Evolutionary conservation across 441 rosid genomes (phyloP), one percentile per base, ranked within the genome.

Genomic region (Populus hybrid): DNA sequence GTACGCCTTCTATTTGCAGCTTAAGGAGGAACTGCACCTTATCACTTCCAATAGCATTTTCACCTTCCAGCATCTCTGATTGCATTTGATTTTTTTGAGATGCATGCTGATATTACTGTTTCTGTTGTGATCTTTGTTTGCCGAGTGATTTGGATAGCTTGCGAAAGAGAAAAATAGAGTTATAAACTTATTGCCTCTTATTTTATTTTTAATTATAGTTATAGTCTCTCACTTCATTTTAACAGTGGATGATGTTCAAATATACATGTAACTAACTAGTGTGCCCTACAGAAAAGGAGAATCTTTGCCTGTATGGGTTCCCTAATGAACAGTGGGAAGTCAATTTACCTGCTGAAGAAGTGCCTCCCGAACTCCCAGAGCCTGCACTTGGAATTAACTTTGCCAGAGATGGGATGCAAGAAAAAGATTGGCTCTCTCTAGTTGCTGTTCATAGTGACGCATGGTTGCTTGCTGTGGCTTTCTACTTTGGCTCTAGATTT

Each of bases 341-440:
- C 73, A 90, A 88, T 83, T 87, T 93, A 67, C 97, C 98, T 75
- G 94, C 95, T 53, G 95, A 89, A 77, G 93, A 91, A 79, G 90
- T 87, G 34, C 93, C 90, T 67, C 87, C 90, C 9, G 90, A 87
- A 74, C 83, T 90, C 50, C 93, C 93, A 9, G 93, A 90, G 77
- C 93, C 91, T 71, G 93, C 91, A 38, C 75, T 88, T 61, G 91
- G 91, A 59, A 90, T 90, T 68, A 90, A 90, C 82, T 90, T 88
- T 74, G 93, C 91, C 24, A 87, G 93, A 81, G 93, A 90, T 83
- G 91, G 91, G 71, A 88, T 88, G 93, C 91, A 87, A 65, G 91
- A 87, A 71, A 90, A 86, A 79, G 91, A 90, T 80, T 90, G 91
- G 91, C 72, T 90, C 50, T 78, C 86, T 75, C 76, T 87, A 40